Base-by-base conservation (phyloP, 1,284 basidiomycete genomes). In the Cryptococcus sp. region DNA sequence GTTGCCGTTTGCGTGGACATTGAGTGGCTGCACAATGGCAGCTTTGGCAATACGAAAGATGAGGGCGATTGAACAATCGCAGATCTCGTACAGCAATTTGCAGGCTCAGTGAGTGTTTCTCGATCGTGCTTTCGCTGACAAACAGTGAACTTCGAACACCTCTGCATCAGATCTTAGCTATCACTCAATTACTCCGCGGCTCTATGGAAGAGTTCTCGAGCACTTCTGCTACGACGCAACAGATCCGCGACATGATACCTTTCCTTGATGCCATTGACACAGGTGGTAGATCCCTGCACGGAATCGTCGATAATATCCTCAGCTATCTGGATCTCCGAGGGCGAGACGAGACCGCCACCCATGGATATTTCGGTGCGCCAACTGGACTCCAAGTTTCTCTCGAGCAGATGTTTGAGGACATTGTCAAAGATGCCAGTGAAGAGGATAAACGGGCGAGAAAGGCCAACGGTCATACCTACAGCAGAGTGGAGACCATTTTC, bases 221-320 rank as follows among this genome's bases (percentile, higher is more conserved):
- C 54, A 47, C 45, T 52, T 54, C 60, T 5, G 66, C 67, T 3
- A 71, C 69, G 1, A 61, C 30, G 2, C 63, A 72, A 54, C 75
- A 76, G 53, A 64, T 75, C 35, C 65, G 72, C 35, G 75, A 75
- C 56, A 64, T 75, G 10, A 41, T 75, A 11, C 73, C 74, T 5
- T 72, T 69, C 46, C 65, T 78, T 16, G 74, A 77, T 47, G 73
- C 73, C 4, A 75, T 78, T 52, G 76, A 78, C 51, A 75, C 73
- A 0, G 69, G 69, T 0, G 74, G 75, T 22, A 72, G 72, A 42
- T 74, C 70, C 0, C 63, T 78, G 11, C 73, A 77, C 49, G 72
- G 73, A 4, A 76, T 78, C 42, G 72, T 76, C 20, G 72, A 74
- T 57, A 78, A 78, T 53, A 76, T 78, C 45, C 64, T 78, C n/a